Conservation (phyloP, 1,284 basidiomycete species). For the Tilletiaria anomala region DNA sequence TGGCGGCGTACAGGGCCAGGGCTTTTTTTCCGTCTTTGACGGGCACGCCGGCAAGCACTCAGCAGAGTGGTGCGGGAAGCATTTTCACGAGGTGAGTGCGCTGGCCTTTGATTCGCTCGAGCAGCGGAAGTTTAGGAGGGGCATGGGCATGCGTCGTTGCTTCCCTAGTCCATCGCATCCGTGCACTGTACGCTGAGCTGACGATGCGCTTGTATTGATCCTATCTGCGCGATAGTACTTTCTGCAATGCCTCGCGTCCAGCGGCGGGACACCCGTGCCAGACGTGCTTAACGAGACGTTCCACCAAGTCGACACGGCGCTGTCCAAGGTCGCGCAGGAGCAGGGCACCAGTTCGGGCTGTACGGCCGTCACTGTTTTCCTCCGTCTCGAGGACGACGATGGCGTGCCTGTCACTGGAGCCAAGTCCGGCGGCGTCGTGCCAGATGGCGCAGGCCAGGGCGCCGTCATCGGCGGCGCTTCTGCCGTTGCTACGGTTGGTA, state of each 20-base stretch:
- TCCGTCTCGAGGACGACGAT: constrained; percentile 69
- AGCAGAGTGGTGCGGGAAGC: constrained; percentile 92
- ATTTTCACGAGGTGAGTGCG: constrained; percentile 93
- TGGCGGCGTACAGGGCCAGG: constrained; percentile 75
- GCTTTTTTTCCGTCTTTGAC: constrained; percentile 95
- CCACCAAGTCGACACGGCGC: constrained; percentile 68
- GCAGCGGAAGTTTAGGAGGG: too few species aligned
- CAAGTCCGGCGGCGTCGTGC: constrained; percentile 2
- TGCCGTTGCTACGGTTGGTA: neutral
- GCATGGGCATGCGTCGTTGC: too few species aligned
- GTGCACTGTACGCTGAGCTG: too few species aligned
- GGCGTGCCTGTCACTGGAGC: constrained; percentile 24
- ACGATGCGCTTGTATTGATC: too few species aligned
- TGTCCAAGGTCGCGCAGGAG: constrained; percentile 67
- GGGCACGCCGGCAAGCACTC: constrained; percentile 97
- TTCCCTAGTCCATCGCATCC: too few species aligned
- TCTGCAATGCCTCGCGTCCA: too few species aligned
- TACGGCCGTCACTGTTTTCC: constrained; percentile 90
- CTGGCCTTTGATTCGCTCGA: too few species aligned
- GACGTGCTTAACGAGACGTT: constrained; percentile 86
- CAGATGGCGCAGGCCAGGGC: neutral
- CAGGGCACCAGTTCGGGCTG: constrained; percentile 91
- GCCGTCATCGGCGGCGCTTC: neutral
- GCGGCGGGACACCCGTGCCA: constrained; percentile 64
- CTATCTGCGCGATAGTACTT: too few species aligned